Base-by-base conservation (phyloP, 2,329 filamentous ascomycete genomes). In the Neofusicoccum sp. region DNA sequence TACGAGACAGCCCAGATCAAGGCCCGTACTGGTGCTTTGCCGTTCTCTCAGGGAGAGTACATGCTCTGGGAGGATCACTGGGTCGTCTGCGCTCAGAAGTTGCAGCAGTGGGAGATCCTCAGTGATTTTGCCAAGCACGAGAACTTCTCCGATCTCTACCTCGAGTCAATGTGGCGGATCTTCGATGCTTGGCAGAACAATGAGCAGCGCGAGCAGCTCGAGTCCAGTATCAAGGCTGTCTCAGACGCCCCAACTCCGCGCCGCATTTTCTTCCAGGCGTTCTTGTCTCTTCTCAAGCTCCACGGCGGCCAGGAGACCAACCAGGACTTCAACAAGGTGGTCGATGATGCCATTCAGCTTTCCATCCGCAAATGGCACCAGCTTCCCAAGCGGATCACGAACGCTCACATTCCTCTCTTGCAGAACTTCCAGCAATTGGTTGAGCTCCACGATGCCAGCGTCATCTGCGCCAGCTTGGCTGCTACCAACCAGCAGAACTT, bases 21-120 rank as follows among this genome's bases (percentile, higher is more conserved):
- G 75, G 95, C 96, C 45, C 86, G 96, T 48, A 98, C 93, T 0
- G 95, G 93, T 56, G 91, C 93, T n/a, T 86, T 98, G 63, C 93
- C 95, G 0, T 98, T 97, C 75, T 96, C 93, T 1, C 90, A 96
- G 68, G 92, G 89, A 33, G 95, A 99, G 75, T 99, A 99, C 76
- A 97, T 96, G 85, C 84, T 99, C 1, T 99, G 95, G 95, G 95
- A 99, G 76, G 95, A 99, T 71, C 96, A 99, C 69, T 99, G 95
- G 95, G 88, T 99, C 43, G 84, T 97, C 53, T 99, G 95, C 73
- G 95, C 93, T 0, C 92, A 98, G 77, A 99, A 99, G 77, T 82
- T 99, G 47, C 96, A 99, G 74, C 96, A 99, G 72, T 99, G 95
- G 95, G 95, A 99, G 69, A 93, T 99, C 61, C 77, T 99, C 34